Conservation (phyloP, 2,329 filamentous ascomycete genomes). For the Fusarium udum region DNA sequence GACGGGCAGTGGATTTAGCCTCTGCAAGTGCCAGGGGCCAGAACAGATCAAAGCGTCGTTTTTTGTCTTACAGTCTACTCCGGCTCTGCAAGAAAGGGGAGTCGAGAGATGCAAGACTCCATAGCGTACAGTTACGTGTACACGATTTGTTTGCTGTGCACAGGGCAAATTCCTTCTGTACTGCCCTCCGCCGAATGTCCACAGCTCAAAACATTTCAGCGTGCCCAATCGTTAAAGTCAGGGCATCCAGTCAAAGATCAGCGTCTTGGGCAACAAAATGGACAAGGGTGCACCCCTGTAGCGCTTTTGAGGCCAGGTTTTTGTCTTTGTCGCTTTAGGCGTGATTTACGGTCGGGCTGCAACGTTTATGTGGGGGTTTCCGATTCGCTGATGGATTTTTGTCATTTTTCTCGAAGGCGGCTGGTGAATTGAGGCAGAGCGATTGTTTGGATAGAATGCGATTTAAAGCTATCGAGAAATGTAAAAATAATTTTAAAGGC, state of each 20-base stretch:
- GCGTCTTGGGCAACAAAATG: slow-evolving; percentile 10
- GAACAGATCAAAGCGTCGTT: slow-evolving; percentile 6
- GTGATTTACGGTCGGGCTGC: slow-evolving; percentile 33
- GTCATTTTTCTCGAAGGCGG: slow-evolving; percentile 11
- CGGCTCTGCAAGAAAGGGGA: slow-evolving; percentile 24
- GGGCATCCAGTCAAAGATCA: slow-evolving; percentile 36
- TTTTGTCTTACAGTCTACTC: background rate
- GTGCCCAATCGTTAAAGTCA: slow-evolving; percentile 35
- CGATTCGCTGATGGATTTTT: slow-evolving; percentile 27
- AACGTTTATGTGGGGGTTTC: slow-evolving; percentile 39
- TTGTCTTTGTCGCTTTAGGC: slow-evolving; percentile 10
- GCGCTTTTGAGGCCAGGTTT: slow-evolving; percentile 35
- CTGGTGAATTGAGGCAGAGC: slow-evolving; percentile 5
- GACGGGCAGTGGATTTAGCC: slow-evolving; percentile 12
- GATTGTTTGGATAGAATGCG: slow-evolving; percentile 1
- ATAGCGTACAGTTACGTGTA: slow-evolving; percentile 27
- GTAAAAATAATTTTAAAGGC: background rate
- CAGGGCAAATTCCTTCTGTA: background rate
- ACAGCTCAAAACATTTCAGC: background rate
- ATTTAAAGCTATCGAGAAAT: background rate
- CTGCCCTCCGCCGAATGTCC: background rate
- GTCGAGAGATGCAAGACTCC: slow-evolving; percentile 22
- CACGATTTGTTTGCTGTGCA: slow-evolving; percentile 7
- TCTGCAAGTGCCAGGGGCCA: slow-evolving; percentile 22
- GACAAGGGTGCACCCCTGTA: slow-evolving; percentile 11